Base-by-base conservation (phyloP, 148 eudicot genomes). In the Persicaria maculosa region DNA sequence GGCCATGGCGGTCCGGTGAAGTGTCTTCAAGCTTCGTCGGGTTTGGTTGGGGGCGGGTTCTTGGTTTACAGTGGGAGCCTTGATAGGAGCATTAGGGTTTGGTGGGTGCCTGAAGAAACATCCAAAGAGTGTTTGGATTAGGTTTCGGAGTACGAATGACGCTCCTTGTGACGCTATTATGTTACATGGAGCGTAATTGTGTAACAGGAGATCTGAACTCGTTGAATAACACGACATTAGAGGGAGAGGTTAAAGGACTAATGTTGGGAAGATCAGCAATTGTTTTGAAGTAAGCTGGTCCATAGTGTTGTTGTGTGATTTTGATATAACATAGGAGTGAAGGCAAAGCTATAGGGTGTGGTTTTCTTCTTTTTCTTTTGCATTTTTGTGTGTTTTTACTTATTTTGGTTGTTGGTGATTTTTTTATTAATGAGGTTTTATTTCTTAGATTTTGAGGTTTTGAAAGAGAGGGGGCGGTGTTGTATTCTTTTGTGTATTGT, bases 1-100 rank as follows among this genome's bases (percentile, higher is more conserved):
- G 98, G 97, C 1, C 98, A 91, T 80, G 82, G 85, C 73, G 97
- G 97, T 65, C 93, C 98, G 6, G 86, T 93, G 10, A 91, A 88
- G 84, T 91, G 98, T 62, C 75, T 91, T 81, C 92, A 91, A 68
- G 86, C 86, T 6, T 91, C 87, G 31, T 74, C 79, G 11, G 72
- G 68, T 52, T 78, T 79, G 71, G 88, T 93, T 72, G 98, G 98
- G 22, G 87, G 85, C 80, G 98, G 98, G 16, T 91, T 84, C 50
- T 75, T 93, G 90, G 62, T 93, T 25, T 93, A 93, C 59, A 93
- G 94, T 84, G 98, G 97, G 16, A 85, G 98, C 65, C 90, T 89
- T 81, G 98, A 93, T 76, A 93, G 84, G 74, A 91, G 91, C 71
- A 74, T 93, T 7, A 83, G 98, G 67, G 98, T 93, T 84, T 93